Base-by-base conservation (phyloP, 495 filamentous ascomycete species). In the Annulohypoxylon nitens region DNA sequence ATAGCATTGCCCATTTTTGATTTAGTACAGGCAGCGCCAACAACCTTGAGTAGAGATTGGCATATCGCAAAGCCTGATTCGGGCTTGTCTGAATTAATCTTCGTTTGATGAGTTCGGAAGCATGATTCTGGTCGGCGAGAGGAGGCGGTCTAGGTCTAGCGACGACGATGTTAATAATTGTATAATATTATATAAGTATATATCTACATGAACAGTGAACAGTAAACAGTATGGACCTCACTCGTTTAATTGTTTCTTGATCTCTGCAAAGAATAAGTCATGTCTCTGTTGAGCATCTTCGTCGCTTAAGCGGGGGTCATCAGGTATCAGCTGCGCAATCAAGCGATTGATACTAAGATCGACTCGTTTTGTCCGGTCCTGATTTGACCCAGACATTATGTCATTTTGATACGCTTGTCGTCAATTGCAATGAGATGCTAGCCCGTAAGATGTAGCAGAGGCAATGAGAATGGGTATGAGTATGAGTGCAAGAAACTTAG, bases 1-100 rank as follows among this genome's bases (percentile, higher is more conserved):
- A 94, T 5, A 99, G 85, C 71, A 98, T 97, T 2, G 92, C 94
- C 94, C 95, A 98, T 88, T 98, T 99, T 79, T 97, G 92, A 74
- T 90, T 91, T 34, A 99, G 85, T 2, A 98, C 95, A 3, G 95
- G 95, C 73, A 97, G 91, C 26, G 94, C 92, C 18, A 97, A 84
- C 25, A 99, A 88, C 43, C 92, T 87, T 41, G 93, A 92, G 82
- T 95, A 97, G 54, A 98, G 86, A 77, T 96, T 93, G 14, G 92
- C 91, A 81, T 98, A 97, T 25, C 90, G 87, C 26, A 95, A 83
- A n/a, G 93, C 93, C 78, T 95, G 93, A 70, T 92, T 94, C 0
- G 95, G 92, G 55, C 90, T 90, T 36, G 86, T 84, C 73, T 93
- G 92, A 68, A 97, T 86, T 58, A 98, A 82, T 79, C 91, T 92